A percentile compares a stretch with the other conserved stretches of the same genome.
Conservation (phyloP, 306 rosid genomes). For the Cucumis melo region DNA sequence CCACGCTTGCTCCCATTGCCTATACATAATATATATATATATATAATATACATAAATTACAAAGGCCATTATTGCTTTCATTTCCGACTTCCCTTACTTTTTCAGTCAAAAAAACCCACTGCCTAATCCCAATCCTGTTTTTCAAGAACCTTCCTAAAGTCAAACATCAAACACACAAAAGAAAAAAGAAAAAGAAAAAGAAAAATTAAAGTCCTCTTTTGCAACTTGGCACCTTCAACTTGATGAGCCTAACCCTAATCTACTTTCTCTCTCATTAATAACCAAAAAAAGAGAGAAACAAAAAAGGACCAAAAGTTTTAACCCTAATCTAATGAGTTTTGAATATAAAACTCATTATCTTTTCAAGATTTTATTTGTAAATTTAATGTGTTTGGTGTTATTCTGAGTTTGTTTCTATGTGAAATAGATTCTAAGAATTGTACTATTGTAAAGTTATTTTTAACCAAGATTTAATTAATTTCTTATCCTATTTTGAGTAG, state of each 20-base stretch:
- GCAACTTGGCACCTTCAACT: slow-evolving; percentile 5
- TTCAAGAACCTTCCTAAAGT: not conserved
- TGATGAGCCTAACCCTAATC: not conserved
- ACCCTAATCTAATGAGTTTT: not conserved
- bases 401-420: not conserved
- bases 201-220: not conserved
- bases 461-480: not conserved
- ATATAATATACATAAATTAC: too few species aligned
- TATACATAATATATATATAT: not conserved
- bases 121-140: not conserved
- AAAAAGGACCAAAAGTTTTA: not conserved
- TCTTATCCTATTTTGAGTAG: too few species aligned
- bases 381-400: not conserved
- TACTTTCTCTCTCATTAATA: not conserved
- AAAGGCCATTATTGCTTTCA: not conserved
- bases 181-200: not conserved
- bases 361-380: not conserved
- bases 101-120: slow-evolving; percentile 2
- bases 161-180: not conserved
- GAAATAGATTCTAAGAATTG: not conserved
- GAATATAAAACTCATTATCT: not conserved
- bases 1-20: slow-evolving; percentile 1
- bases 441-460: not conserved
- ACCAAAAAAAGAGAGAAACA: not conserved
- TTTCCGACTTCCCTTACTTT: not conserved